Conservation (phyloP, 2,329 filamentous ascomycete species). For the Dothideomycetes sp. region DNA sequence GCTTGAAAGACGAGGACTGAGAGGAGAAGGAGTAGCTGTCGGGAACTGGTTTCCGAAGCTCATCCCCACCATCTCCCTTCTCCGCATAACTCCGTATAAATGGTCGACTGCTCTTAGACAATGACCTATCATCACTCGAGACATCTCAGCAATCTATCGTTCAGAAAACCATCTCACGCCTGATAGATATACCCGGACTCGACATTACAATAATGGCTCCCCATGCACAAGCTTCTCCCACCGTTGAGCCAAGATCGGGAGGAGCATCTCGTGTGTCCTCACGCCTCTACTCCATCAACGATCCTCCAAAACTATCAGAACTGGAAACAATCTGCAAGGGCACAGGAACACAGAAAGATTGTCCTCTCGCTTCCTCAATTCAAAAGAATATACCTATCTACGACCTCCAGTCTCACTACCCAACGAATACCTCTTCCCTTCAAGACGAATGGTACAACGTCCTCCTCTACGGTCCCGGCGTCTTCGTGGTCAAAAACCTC, state of each 20-base stretch:
- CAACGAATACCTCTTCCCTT: constrained; percentile 30
- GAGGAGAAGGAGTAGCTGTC: no score
- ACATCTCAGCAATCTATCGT: no score
- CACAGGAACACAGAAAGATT: constrained; percentile 33
- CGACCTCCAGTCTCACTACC: constrained; percentile 33
- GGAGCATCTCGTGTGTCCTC: no score
- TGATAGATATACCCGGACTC: no score
- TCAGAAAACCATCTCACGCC: no score
- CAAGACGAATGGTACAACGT: constrained; percentile 55
- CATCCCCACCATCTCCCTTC: no score
- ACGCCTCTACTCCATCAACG: not conserved
- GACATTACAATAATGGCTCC: constrained; percentile 2
- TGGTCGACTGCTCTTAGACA: no score
- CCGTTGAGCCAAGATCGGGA: no score
- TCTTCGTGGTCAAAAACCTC: constrained; percentile 49
- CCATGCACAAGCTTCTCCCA: not conserved
- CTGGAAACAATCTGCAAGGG: not conserved
- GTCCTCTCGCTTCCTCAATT: constrained; percentile 40
- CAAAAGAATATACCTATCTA: constrained; percentile 49
- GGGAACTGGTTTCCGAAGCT: no score
- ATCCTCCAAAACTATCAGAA: not conserved
- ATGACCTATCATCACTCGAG: no score
- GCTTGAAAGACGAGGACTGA: no score
- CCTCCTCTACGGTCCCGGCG: constrained; percentile 48
- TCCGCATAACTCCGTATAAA: no score